Percentiles rank a stretch among this genome's conserved stretches.
These are phyloP conservation scores for Bipolaris gigantea DNA, from an alignment of 2,329 filamentous ascomycete genomes.

Conservation along the genomic window DNA sequence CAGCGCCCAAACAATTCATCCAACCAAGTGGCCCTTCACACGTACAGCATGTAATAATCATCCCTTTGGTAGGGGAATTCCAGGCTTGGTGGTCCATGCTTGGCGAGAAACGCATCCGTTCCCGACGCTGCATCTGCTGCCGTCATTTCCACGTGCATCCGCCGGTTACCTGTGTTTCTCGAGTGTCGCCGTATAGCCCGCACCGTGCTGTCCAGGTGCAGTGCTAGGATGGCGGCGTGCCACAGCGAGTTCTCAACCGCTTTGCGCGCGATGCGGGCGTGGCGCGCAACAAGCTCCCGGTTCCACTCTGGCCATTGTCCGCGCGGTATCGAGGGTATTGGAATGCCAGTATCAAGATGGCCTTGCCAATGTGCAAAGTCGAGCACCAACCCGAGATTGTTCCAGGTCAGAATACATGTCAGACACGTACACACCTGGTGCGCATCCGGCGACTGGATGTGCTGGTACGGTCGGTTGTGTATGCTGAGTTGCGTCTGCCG, in stretches of 20 bases:
- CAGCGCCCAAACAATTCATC: no score
- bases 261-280: slow-evolving; percentile 51
- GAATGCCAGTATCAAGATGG: slow-evolving; percentile 54
- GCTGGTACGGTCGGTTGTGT: slow-evolving; percentile 56
- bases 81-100: slow-evolving; percentile 54
- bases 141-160: slow-evolving; percentile 52
- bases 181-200: slow-evolving; percentile 52
- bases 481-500: slow-evolving; percentile 51
- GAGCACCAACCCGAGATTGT: slow-evolving; percentile 56
- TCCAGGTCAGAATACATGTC: slow-evolving; percentile 61
- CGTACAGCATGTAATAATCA: slow-evolving; percentile 59
- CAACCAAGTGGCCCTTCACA: slow-evolving; percentile 10
- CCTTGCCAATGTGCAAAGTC: slow-evolving; percentile 62
- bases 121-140: slow-evolving; percentile 50
- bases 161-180: slow-evolving; percentile 54
- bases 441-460: slow-evolving; percentile 54
- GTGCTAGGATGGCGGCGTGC: slow-evolving; percentile 55
- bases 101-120: slow-evolving; percentile 56
- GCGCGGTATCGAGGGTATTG: slow-evolving; percentile 56
- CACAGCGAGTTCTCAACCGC: slow-evolving; percentile 54
- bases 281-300: slow-evolving; percentile 46
- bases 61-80: slow-evolving; percentile 61
- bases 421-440: slow-evolving; percentile 59
- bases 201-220: slow-evolving; percentile 53
- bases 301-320: slow-evolving; percentile 58